A percentile compares a stretch with the other conserved stretches of the same genome.
phyloP scores from a whole-genome alignment of 768 basidiomycete genomes.

The Dacryopinax primogenitus region DNA sequence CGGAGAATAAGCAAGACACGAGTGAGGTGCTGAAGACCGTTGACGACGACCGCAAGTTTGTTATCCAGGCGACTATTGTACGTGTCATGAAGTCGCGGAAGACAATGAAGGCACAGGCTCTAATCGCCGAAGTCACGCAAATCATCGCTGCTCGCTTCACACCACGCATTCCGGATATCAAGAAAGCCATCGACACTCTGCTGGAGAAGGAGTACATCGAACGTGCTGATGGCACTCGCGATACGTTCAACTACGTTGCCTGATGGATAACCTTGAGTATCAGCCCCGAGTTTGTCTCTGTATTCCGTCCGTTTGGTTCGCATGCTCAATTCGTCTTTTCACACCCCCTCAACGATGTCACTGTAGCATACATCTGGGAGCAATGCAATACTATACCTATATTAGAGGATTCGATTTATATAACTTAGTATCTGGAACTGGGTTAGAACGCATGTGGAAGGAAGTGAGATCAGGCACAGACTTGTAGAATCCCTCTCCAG shows the following conservation, averaged over 20 bases:
- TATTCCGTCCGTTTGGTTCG: neutral
- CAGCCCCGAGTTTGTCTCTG: neutral
- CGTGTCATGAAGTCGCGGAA: conserved; percentile 38
- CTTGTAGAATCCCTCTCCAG: conserved; percentile 31
- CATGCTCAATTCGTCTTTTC: neutral
- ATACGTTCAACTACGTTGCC: conserved; percentile 71
- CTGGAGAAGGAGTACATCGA: conserved; percentile 98
- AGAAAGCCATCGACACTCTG: conserved; percentile 64
- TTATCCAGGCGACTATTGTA: conserved; percentile 89
- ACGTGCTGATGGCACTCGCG: conserved; percentile 78
- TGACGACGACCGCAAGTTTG: conserved; percentile 93
- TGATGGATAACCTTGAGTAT: conserved; percentile 24
- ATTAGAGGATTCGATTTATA: neutral
- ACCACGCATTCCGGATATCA: conserved; percentile 4
- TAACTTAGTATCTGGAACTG: too few relatives aligned
- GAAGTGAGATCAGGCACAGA: conserved; percentile 13
- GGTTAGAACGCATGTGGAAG: neutral
- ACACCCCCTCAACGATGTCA: neutral
- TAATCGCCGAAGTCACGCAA: conserved; percentile 28
- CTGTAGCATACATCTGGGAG: conserved; percentile 7
- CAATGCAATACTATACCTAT: conserved; percentile 8
- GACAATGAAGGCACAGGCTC: conserved; percentile 27
- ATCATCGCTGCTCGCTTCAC: conserved; percentile 15
- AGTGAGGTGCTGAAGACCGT: conserved; percentile 85
- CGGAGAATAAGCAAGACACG: conserved; percentile 84